Conservation (phyloP, 2,329 filamentous ascomycete genomes). For the Eutypella sp. region DNA sequence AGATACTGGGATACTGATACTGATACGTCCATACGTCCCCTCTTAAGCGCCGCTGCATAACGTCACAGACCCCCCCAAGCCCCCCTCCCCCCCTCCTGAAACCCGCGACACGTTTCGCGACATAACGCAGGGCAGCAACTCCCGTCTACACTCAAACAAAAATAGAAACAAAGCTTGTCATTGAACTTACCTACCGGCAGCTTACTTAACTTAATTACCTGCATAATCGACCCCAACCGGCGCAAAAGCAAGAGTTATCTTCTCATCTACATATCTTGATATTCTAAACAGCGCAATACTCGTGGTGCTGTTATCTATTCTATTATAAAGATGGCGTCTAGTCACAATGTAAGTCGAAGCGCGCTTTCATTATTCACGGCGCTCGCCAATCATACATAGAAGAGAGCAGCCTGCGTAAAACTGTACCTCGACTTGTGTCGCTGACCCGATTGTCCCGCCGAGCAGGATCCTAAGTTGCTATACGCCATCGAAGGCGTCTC, state of each 20-base stretch:
- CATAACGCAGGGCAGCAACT: no score
- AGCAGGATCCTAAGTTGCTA: slow-evolving; percentile 58
- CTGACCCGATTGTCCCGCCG: slow-evolving; percentile 6
- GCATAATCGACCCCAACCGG: no score
- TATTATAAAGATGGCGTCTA: slow-evolving; percentile 35
- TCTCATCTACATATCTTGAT: no score
- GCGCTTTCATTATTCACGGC: slow-evolving; percentile 4
- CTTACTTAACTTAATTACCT: no score
- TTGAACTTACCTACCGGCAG: no score
- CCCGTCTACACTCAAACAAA: not conserved
- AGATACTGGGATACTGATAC: not conserved
- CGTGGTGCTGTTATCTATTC: not conserved
- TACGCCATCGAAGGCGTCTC: slow-evolving; percentile 78
- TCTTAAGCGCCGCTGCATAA: slow-evolving; percentile 1
- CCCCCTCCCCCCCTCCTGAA: no score
- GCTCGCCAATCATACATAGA: no score
- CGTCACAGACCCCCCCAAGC: no score
- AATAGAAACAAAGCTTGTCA: no score
- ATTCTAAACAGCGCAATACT: no score
- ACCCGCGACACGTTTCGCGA: not conserved
- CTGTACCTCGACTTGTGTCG: not conserved
- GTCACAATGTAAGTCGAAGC: slow-evolving; percentile 36
- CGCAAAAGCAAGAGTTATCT: not conserved
- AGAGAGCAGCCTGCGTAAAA: no score
- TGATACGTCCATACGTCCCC: not conserved